Evolutionary conservation across 495 filamentous ascomycete genomes (phyloP), one percentile per base, ranked within the genome.

Genomic region (Echria macrotheca): DNA sequence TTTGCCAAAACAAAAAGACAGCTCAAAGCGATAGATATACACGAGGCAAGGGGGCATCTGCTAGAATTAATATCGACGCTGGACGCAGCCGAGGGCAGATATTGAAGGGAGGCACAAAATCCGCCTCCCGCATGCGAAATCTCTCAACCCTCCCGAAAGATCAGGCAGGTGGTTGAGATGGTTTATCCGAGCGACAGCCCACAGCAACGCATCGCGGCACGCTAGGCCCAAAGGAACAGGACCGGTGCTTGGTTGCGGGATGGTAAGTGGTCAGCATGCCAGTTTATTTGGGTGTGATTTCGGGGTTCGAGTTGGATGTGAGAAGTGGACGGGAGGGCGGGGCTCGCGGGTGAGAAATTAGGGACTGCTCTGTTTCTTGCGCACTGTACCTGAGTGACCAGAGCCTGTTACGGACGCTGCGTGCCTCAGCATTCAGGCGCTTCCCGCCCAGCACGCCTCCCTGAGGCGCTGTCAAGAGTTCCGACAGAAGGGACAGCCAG

Each of bases 181-280:
- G 48, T 51, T 53, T 53, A 53, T 47, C 50, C 50, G 45, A 53
- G 50, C 44, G 39, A 53, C 44, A 19, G 25, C 18, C 50, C 50
- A 44, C 28, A 53, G 41, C 22, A 36, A 48, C 19, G 5, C 19
- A 17, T 47, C 31, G 31, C 29, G 28, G 39, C 23, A 36, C 44
- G 40, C 44, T 47, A 41, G 31, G 28, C 44, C 32, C 3, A 47
- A 33, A 12, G 44, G 22, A 44, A 2, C 4, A 37, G 9, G 44
- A 36, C 18, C n/a, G 24, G 12, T 23, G 21, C 23, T 25, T 28
- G 21, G 41, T n/a, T 12, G n/a, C 9, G 9, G 8, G 25, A 21
- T 48, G 17, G 19, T 11, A 17, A 41, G 38, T 38, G 22, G 22
- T 18, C 18, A 14, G 32, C 32, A 7, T 4, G 12, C 12, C 14